Base-by-base conservation (phyloP, 257 asterid genomes). In the Primulina tabacum region DNA sequence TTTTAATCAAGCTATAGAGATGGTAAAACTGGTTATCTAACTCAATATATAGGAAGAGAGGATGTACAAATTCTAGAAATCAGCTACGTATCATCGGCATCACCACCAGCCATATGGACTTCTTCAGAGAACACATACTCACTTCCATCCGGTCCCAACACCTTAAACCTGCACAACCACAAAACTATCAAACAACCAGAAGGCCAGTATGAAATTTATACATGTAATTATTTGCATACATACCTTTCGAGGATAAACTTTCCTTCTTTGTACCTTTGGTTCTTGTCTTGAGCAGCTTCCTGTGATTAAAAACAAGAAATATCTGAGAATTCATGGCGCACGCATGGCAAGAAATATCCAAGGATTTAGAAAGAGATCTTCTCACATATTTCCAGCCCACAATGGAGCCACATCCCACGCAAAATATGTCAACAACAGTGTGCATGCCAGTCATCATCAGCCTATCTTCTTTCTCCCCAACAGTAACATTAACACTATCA, bases 331-430 rank as follows among this genome's bases (percentile, higher is more conserved):
- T 35, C 50, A 52, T 16, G 14, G 28, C 38, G 55, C 71, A 35
- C 28, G 55, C 71, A 35, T 28, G 24, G 61, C 6, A 0, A 70
- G 69, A 69, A 60, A 60, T 7, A 16, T 32, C 14, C 2, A 64
- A 38, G 50, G 8, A 8, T 24, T 4, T 3, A 21, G 34, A 24
- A 53, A 1, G 40, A 63, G 65, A 43, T 43, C 55, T 62, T 34
- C 89, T 79, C 59, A 92, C 96, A 68, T 92, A 92, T 92, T 86
- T 90, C 98, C 98, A 92, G 29, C 97, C 98, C 76, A 88, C 85
- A 70, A 84, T 73, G n/a, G 96, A 79, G 71, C 96, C 94, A 77
- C 98, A 92, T 10, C 87, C 89, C 57, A 88, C 90, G 2, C 97
- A 92, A 83, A 78, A 90, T 76, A 87, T 82, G 86, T 92, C 98